A percentile compares a stretch with the other conserved stretches of the same genome.
Evolutionary conservation across 192 early-diverging fungal species (phyloP).

Genomic region (Gryganskiella cystojenkinii): DNA sequence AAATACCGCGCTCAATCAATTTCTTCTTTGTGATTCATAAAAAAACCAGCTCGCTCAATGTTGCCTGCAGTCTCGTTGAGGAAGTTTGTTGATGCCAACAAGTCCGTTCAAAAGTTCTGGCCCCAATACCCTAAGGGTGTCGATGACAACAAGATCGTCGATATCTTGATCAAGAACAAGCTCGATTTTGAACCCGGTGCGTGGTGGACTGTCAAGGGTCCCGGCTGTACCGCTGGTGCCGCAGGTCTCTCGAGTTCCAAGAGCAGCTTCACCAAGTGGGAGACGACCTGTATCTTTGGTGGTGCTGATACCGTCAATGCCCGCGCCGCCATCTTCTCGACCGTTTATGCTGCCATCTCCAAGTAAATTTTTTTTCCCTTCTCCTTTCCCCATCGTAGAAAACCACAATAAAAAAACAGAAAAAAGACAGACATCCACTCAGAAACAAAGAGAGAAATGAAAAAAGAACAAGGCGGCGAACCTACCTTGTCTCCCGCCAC

Average conservation of each 20-base stretch:
- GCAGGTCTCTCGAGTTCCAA: slow-evolving; percentile 8
- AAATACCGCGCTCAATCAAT: background rate
- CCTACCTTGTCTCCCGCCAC: background rate
- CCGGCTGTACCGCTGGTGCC: slow-evolving; percentile 23
- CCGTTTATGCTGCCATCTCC: slow-evolving; percentile 24
- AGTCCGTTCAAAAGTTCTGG: slow-evolving; percentile 44
- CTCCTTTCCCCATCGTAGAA: background rate
- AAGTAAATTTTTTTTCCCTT: too few relatives aligned
- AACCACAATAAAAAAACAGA: background rate
- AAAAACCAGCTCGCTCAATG: slow-evolving; percentile 31
- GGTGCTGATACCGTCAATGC: slow-evolving; percentile 23
- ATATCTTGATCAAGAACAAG: slow-evolving; percentile 40
- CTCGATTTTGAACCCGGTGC: slow-evolving; percentile 50
- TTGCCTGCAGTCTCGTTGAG: slow-evolving; percentile 42
- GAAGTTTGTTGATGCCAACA: slow-evolving; percentile 38
- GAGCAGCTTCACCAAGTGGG: slow-evolving; percentile 29
- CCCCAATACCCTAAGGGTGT: slow-evolving; percentile 26
- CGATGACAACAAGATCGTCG: slow-evolving; percentile 26
- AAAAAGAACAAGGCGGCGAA: background rate
- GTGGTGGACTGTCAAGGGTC: slow-evolving; percentile 42
- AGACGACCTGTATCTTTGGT: slow-evolving; percentile 37
- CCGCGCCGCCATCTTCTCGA: slow-evolving; percentile 40
- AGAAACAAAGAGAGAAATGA: too few relatives aligned
- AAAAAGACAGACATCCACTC: too few relatives aligned
- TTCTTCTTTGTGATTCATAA: background rate